Conservation (phyloP, 2,329 filamentous ascomycete genomes). For the Claviceps quebecensis region DNA sequence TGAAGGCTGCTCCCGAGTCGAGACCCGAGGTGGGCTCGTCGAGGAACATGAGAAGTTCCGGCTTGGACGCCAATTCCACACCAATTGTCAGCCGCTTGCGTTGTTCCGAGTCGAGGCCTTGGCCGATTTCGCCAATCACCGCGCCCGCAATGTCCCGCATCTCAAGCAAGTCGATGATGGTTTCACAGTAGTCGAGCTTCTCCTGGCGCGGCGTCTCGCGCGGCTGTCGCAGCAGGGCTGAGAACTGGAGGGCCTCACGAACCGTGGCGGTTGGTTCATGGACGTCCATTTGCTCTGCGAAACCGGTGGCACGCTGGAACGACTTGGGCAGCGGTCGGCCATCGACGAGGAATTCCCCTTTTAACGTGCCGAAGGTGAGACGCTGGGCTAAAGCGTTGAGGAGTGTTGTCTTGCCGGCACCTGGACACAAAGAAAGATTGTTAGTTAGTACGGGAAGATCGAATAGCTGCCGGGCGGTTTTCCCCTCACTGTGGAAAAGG, state of each 20-base stretch:
- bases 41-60: slow-evolving; percentile 48
- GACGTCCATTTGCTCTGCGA: slow-evolving; percentile 49
- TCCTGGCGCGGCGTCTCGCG: slow-evolving; percentile 41
- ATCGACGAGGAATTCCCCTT: slow-evolving; percentile 68
- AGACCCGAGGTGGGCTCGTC: slow-evolving; percentile 48
- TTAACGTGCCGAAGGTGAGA: slow-evolving; percentile 61
- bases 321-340: slow-evolving; percentile 56
- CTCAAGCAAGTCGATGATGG: slow-evolving; percentile 53
- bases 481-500: too few relatives aligned
- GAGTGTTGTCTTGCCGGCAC: slow-evolving; percentile 58
- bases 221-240: slow-evolving; percentile 48
- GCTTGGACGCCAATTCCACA: slow-evolving; percentile 42
- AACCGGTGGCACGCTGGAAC: slow-evolving; percentile 71
- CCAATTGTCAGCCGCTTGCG: slow-evolving; percentile 42
- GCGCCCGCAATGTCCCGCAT: slow-evolving; percentile 54
- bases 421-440: slow-evolving; percentile 5
- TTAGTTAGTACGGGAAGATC: neutral
- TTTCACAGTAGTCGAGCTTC: slow-evolving; percentile 55
- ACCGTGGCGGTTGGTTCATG: slow-evolving; percentile 54
- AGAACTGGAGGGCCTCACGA: slow-evolving; percentile 51
- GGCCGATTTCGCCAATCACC: slow-evolving; percentile 43
- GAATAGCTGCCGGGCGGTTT: too few relatives aligned
- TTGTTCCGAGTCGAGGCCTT: slow-evolving; percentile 47
- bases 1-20: slow-evolving; percentile 43
- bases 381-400: slow-evolving; percentile 62